A percentile compares a stretch with the other conserved stretches of the same genome.
Conservation (phyloP, 1,284 basidiomycete genomes). For the Filobasidium uniguttulatum region DNA sequence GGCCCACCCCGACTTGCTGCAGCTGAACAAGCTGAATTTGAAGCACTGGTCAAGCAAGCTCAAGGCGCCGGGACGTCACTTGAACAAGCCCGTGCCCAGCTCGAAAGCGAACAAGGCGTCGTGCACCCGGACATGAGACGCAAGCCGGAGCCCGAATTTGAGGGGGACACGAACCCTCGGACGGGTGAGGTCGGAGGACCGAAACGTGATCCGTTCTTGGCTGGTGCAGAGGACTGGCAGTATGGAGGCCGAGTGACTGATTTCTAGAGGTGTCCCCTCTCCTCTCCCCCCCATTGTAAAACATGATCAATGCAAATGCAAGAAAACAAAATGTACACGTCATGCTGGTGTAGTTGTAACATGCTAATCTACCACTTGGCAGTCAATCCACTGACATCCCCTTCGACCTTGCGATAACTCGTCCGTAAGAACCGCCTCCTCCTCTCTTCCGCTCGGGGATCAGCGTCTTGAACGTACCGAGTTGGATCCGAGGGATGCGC, state of each 20-base stretch:
- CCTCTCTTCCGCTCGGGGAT: conserved; percentile 36
- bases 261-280: too few species aligned
- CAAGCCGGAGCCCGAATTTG: conserved; percentile 40
- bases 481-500: conserved; percentile 19
- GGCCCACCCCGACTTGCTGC: conserved; percentile 33
- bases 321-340: too few species aligned
- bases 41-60: conserved; percentile 30
- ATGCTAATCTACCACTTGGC: conserved; percentile 63
- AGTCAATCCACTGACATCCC: conserved; percentile 54
- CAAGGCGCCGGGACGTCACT: conserved; percentile 17
- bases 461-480: conserved; percentile 30
- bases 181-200: conserved; percentile 46
- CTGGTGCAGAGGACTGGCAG: conserved; percentile 34
- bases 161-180: conserved; percentile 43
- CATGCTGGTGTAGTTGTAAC: too few species aligned
- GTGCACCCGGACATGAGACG: conserved; percentile 42
- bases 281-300: too few species aligned
- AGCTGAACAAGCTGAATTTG: conserved; percentile 37
- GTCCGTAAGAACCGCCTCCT: conserved; percentile 55
- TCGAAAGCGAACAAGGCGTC: conserved; percentile 34
- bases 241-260: conserved; percentile 36
- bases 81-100: conserved; percentile 6
- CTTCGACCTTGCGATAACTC: conserved; percentile 71
- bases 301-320: too few species aligned
- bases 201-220: conserved; percentile 43